Base-by-base conservation (phyloP, 2,329 filamentous ascomycete species). In the Alternaria ventricosa region DNA sequence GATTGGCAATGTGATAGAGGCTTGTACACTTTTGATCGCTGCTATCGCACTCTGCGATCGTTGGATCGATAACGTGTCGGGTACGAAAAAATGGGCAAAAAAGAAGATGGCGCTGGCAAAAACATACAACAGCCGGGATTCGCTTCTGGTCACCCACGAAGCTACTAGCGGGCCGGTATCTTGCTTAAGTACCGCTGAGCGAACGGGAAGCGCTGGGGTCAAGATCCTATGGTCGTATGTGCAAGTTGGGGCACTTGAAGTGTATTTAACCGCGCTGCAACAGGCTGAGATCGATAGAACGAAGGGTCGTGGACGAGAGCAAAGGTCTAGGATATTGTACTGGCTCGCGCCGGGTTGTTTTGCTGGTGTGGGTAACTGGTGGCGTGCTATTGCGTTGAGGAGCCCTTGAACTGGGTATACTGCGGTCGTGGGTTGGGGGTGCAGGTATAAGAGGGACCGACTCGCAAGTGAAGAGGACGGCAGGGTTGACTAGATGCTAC, bases 191-290 rank as follows among this genome's bases (percentile, higher is more conserved):
- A 41, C 0, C 0, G 33, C 33, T 41, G 33, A 41, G 33, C 33
- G 33, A 1, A 41, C 33, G 33, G 33, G 33, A 41, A 41, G 33
- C 33, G 12, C 15, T n/a, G 2, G 2, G 4, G 0, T 36, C 33
- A 36, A 2, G 1, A 3, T 36, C 33, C 33, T 41, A 41, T 41
- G 15, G 33, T 41, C 33, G 33, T 41, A 41, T 41, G 33, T 41
- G 1, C 33, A 41, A 18, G 1, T 3, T 10, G 2, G 8, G 0
- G 33, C 4, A 18, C 2, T 10, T 5, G 4, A 0, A 5, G 0
- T 41, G 8, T 41, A n/a, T 3, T 5, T 41, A 10, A 10, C 15
- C 33, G 33, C 15, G 8, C 3, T 41, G 33, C 8, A 0, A 2
- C 0, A 2, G 8, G 33, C 15, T 41, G 33, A 1, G 7, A 1